Base-by-base conservation (phyloP, 352 stramenopile species). In the Globisporangium cylindrosporum region DNA sequence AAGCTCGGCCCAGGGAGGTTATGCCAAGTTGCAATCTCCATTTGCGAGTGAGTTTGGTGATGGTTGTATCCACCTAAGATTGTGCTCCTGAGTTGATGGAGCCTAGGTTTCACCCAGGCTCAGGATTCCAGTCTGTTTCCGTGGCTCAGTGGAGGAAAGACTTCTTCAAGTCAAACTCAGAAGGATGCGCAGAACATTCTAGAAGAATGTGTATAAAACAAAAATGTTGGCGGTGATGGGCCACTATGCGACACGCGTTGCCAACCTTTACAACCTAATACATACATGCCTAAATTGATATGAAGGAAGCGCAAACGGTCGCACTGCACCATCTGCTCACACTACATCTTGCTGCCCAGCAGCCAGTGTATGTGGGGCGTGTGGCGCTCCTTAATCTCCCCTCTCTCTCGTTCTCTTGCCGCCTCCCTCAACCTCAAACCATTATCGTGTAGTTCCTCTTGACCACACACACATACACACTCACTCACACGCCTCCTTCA, bases 181-280 rank as follows among this genome's bases (percentile, higher is more conserved):
- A 18, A 15, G 29, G 32, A 61, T 61, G 59, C 22, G 14, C 7
- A 38, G 59, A 64, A 41, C 14, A 64, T 64, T 64, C 59, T 54
- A 64, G 59, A 64, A 64, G 7, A 64, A 41, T 32, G 14, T 48
- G 56, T 48, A 48, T 48, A 48, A 61, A 61, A 32, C 56, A 48
- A 1, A 48, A 29, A 8, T 49, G 34, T 29, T 46, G 22, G 25
- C 4, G 34, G 15, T 18, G 59, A 55, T 64, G 34, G 38, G 36
- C 25, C 14, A 49, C 22, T 43, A 64, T 27, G 41, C 59, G 59
- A 64, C 34, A 51, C 59, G 59, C 59, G 59, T 18, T 22, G 25
- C 10, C 4, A 10, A 24, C 34, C 18, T 61, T 54, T 25, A 27
- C 24, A 55, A 14, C 18, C 24, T 12, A 60, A 54, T 41, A 54